These are phyloP conservation scores for Ramaria sp. DNA, from an alignment of 768 basidiomycete genomes.

Conservation along the genomic window DNA sequence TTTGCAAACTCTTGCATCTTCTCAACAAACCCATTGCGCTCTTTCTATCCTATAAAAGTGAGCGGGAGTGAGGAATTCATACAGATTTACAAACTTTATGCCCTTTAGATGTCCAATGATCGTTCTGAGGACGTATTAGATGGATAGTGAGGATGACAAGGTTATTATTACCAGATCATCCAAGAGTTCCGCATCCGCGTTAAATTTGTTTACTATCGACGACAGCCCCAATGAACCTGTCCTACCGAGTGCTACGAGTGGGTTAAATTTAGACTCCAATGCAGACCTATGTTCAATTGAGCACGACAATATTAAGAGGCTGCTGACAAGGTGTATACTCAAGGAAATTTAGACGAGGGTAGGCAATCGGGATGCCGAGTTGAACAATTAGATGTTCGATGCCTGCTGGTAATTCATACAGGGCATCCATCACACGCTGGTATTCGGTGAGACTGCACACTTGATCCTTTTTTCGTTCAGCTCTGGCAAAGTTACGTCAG, in stretches of 20 bases:
- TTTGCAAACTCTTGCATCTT: constrained; percentile 66
- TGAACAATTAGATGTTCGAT: constrained; percentile 82
- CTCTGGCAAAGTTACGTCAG: constrained; percentile 33
- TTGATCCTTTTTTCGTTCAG: constrained; percentile 73
- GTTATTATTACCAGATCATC: constrained; percentile 65
- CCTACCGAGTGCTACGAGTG: constrained; percentile 64
- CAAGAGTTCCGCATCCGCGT: constrained; percentile 83
- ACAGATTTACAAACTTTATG: constrained; percentile 47
- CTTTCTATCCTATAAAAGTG: constrained; percentile 40
- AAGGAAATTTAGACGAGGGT: constrained; percentile 88
- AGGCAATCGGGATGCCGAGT: constrained; percentile 79
- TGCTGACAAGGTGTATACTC: constrained; percentile 24
- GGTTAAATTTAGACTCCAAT: constrained; percentile 76
- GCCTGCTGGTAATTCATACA: constrained; percentile 45
- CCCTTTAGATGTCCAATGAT: constrained; percentile 79
- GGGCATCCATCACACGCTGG: constrained; percentile 51
- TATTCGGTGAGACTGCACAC: constrained; percentile 74
- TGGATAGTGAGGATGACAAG: neutral
- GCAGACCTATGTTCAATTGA: constrained; percentile 21
- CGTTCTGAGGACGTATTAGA: constrained; percentile 42
- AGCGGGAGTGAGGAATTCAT: neutral
- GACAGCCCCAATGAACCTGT: constrained; percentile 54
- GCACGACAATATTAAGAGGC: constrained; percentile 20
- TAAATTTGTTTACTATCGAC: constrained; percentile 84
- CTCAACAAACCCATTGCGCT: constrained; percentile 82